phyloP scores from a whole-genome alignment of 176 grass and related monocot genomes.

The Paspalum vaginatum region DNA sequence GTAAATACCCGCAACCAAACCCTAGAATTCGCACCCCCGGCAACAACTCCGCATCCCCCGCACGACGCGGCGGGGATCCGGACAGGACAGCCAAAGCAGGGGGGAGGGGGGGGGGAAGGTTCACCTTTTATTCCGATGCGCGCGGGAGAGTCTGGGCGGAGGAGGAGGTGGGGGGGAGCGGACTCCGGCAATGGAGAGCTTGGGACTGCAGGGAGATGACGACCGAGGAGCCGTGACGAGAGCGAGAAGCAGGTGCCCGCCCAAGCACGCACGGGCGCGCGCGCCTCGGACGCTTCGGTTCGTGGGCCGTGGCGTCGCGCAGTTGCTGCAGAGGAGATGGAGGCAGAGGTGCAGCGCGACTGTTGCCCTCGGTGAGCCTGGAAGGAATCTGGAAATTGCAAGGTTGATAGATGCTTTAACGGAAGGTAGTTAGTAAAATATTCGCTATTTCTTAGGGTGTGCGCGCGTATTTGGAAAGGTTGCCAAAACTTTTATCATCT shows the following conservation, averaged over 20 bases:
- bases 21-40: constrained; percentile 7
- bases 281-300: neutral
- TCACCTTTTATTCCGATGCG: neutral
- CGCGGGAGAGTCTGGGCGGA: neutral
- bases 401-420: no score
- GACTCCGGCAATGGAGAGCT: neutral
- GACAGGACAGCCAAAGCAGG: neutral
- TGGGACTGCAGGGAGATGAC: neutral
- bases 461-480: no score
- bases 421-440: no score
- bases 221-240: no score
- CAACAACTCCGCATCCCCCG: neutral
- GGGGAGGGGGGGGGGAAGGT: neutral
- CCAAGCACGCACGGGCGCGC: neutral
- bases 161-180: neutral
- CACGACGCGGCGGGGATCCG: neutral
- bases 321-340: no score
- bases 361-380: no score
- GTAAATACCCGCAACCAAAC: neutral
- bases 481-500: no score
- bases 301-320: no score
- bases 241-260: neutral
- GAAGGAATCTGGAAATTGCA: no score
- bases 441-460: no score
- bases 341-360: no score